phyloP scores from a whole-genome alignment of 257 asterid genomes.

The Jasminum sambac region DNA sequence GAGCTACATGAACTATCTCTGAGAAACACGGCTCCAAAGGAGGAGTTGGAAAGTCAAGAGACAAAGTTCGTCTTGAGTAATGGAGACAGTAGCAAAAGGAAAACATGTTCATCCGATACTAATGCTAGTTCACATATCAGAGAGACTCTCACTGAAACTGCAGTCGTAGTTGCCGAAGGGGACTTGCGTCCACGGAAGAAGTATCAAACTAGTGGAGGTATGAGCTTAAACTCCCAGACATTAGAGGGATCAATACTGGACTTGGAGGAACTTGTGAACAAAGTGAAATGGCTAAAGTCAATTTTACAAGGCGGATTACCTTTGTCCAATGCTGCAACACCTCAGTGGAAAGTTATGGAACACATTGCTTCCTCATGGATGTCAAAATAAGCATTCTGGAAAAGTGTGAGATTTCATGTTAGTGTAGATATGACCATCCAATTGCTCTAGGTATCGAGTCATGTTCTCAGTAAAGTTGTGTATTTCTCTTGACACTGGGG shows the following conservation, averaged over 20 bases:
- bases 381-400: slow-evolving; percentile 9
- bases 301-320: slow-evolving; percentile 28
- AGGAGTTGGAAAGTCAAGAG: slow-evolving; percentile 2
- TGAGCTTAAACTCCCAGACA: slow-evolving; percentile 15
- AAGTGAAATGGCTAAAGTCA: slow-evolving; percentile 43
- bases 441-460: too few relatives aligned
- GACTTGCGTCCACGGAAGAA: slow-evolving; percentile 10
- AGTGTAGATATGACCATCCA: too few relatives aligned
- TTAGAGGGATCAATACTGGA: slow-evolving; percentile 40
- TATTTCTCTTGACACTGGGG: too few relatives aligned
- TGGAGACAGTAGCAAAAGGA: background rate
- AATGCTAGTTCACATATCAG: slow-evolving; percentile 9
- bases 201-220: slow-evolving; percentile 7
- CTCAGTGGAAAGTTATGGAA: slow-evolving; percentile 35
- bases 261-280: slow-evolving; percentile 41
- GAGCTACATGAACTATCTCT: slow-evolving; percentile 6
- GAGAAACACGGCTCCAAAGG: background rate
- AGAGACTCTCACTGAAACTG: slow-evolving; percentile 15
- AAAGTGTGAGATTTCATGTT: background rate
- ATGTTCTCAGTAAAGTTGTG: too few relatives aligned
- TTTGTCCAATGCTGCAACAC: slow-evolving; percentile 22
- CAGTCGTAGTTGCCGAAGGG: slow-evolving; percentile 13
- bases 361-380: slow-evolving; percentile 16
- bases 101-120: slow-evolving; percentile 1
- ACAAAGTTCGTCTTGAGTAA: background rate